Percentiles rank a stretch among this genome's conserved stretches.
phyloP scores from a whole-genome alignment of 768 basidiomycete species.

The Tylopilus cervinicoccineus region DNA sequence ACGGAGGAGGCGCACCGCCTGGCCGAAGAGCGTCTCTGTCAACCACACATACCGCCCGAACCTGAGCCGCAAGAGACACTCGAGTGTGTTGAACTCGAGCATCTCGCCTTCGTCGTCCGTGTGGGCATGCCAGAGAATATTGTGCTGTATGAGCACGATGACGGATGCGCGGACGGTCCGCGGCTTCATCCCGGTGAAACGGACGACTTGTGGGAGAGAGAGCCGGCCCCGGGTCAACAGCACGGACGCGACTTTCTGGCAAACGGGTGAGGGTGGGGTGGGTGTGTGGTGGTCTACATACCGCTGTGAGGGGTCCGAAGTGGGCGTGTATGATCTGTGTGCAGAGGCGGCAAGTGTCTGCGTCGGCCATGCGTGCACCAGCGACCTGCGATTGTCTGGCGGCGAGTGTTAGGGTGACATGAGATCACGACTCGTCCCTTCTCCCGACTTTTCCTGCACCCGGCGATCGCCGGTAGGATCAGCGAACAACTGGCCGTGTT shows the following conservation, averaged over 20 bases:
- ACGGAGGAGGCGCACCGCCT: slow-evolving; percentile 46
- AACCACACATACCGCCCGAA: slow-evolving; percentile 81
- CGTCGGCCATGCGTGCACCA: slow-evolving; percentile 51
- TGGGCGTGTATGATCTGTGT: slow-evolving; percentile 59
- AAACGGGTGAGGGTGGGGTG: slow-evolving; percentile 1
- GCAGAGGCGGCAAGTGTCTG: slow-evolving; percentile 58
- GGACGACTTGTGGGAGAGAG: slow-evolving; percentile 62
- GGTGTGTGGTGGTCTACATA: slow-evolving; percentile 25
- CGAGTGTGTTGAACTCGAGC: slow-evolving; percentile 77
- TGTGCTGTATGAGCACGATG: slow-evolving; percentile 85
- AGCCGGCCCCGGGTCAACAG: slow-evolving; percentile 83
- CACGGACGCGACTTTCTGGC: slow-evolving; percentile 66
- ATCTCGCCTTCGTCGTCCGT: slow-evolving; percentile 70
- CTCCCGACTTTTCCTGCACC: background rate
- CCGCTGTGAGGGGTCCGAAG: slow-evolving; percentile 64
- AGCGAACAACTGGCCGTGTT: background rate
- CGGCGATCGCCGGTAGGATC: background rate
- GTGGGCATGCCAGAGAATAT: slow-evolving; percentile 81
- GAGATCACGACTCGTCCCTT: background rate
- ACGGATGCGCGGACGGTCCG: slow-evolving; percentile 67
- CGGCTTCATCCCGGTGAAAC: slow-evolving; percentile 63
- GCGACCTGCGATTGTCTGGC: no score
- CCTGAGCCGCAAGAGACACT: slow-evolving; percentile 76
- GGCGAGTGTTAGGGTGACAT: slow-evolving; percentile 16
- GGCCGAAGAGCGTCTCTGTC: slow-evolving; percentile 67